These are phyloP conservation scores for Pythium diclinum DNA, from an alignment of 352 stramenopile genomes.

Conservation along the genomic window DNA sequence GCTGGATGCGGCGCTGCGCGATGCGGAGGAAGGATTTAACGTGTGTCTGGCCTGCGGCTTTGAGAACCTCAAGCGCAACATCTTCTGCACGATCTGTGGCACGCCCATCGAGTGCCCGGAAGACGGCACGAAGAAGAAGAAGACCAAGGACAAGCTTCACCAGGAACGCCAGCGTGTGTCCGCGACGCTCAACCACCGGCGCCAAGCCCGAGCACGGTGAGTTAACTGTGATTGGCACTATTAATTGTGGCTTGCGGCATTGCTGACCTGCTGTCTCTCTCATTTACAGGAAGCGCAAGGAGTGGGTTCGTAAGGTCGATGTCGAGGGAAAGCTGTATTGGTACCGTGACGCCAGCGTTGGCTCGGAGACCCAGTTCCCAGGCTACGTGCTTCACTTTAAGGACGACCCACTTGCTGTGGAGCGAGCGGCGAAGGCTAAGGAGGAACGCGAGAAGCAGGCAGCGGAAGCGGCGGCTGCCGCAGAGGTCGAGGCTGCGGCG, in stretches of 20 bases:
- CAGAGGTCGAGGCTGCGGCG: neutral
- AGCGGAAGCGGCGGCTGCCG: neutral
- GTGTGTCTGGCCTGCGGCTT: slow-evolving; percentile 36
- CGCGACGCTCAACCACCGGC: slow-evolving; percentile 7
- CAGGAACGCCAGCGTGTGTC: slow-evolving; percentile 16
- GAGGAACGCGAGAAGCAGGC: neutral
- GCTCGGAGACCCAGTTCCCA: neutral
- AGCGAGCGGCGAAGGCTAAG: neutral
- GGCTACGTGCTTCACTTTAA: slow-evolving; percentile 16
- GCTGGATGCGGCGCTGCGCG: slow-evolving; percentile 19
- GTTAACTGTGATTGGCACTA: neutral
- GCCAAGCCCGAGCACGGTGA: slow-evolving; percentile 16
- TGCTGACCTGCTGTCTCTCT: neutral
- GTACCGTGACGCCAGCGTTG: slow-evolving; percentile 10
- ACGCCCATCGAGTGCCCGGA: slow-evolving; percentile 7
- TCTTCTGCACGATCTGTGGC: slow-evolving; percentile 42
- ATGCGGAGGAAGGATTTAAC: slow-evolving; percentile 32
- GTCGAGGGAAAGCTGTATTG: slow-evolving; percentile 25
- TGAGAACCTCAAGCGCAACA: slow-evolving; percentile 37
- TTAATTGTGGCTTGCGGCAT: neutral
- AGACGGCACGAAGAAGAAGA: neutral
- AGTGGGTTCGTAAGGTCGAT: slow-evolving; percentile 27
- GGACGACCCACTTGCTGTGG: slow-evolving; percentile 7
- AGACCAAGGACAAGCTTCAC: slow-evolving; percentile 18
- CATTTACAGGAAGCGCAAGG: slow-evolving; percentile 22